Evolutionary conservation across 2,329 filamentous ascomycete species (phyloP), one percentile per base, ranked within the genome.

Genomic region (Aspergillus piperis): DNA sequence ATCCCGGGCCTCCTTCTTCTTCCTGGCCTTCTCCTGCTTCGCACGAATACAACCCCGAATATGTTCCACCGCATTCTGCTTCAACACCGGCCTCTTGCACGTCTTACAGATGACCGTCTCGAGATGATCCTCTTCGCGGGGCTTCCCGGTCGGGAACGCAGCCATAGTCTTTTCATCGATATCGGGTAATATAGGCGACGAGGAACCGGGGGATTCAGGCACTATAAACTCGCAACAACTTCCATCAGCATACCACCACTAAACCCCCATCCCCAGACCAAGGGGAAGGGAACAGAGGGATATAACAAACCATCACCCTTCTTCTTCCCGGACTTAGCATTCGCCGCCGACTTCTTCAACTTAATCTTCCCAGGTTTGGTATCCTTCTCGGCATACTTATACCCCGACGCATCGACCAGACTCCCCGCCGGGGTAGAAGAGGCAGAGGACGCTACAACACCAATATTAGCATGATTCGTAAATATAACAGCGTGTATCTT

Each of bases 41-140:
- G 92, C 86, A 67, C 88, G 89, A 59, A 97, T 80, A 70, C 94
- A 99, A 49, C 89, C 86, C 39, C 89, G 88, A 62, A 96, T 91
- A 71, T 99, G 94, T 17, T 86, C 85, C 60, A 89, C 88, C 2
- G 91, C 90, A 0, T 87, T 88, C 32, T 86, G 86, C 69, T 89
- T 90, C 13, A 95, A 82, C 11, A 96, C 86, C 54, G 90, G 90
- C 70, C 96, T 93, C 78, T 95, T 96, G 80, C 94, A 99, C 74
- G 96, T 92, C 74, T 95, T 97, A 83, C 94, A 99, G 66, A 90
- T 84, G 54, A 95, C 88, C 8, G 91, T 84, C 64, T 96, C 91
- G 10, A 90, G 85, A 59, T 82, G 83, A 71, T 96, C 93, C 68
- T 92, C 92, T 70, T 92, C 88, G 66, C 96, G 84, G 0, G 92